These are phyloP conservation scores for Termitomyces sp. DNA, from an alignment of 768 basidiomycete species.

Conservation along the genomic window DNA sequence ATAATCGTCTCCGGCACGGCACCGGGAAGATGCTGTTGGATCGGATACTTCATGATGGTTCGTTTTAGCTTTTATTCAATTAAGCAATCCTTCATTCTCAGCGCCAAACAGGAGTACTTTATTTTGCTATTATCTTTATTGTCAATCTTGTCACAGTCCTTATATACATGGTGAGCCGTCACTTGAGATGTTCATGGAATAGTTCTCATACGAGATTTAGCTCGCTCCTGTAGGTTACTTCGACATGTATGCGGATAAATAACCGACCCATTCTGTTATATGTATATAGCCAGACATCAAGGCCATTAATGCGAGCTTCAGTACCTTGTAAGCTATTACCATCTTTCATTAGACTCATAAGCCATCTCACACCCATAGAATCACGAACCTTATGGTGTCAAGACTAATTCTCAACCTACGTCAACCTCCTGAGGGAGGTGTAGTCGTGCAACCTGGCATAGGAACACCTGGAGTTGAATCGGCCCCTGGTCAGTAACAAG, in stretches of 20 bases:
- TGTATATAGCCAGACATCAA: conserved; percentile 26
- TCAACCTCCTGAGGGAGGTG: conserved; percentile 2
- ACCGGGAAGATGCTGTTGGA: conserved; percentile 18
- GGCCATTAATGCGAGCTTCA: conserved; percentile 33
- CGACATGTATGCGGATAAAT: not conserved
- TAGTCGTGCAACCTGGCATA: not conserved
- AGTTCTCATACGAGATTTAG: not conserved
- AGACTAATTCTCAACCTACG: conserved; percentile 31
- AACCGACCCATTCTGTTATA: not conserved
- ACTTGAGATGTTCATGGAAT: not conserved
- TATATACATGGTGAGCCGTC: conserved; percentile 24
- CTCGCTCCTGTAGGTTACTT: not conserved
- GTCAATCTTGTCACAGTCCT: conserved; percentile 28
- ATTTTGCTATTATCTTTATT: conserved; percentile 28
- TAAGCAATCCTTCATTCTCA: not conserved
- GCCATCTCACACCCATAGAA: conserved; percentile 11
- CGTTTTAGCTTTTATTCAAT: not conserved
- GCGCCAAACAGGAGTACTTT: not conserved
- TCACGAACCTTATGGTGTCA: conserved; percentile 33
- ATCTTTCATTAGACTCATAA: not conserved
- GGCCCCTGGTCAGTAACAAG: not conserved
- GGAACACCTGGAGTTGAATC: not conserved
- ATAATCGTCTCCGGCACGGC: conserved; percentile 12
- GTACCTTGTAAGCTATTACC: conserved; percentile 23
- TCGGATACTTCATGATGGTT: conserved; percentile 29